Base-by-base conservation (phyloP, 306 rosid species). In the Trifolium fragiferum region DNA sequence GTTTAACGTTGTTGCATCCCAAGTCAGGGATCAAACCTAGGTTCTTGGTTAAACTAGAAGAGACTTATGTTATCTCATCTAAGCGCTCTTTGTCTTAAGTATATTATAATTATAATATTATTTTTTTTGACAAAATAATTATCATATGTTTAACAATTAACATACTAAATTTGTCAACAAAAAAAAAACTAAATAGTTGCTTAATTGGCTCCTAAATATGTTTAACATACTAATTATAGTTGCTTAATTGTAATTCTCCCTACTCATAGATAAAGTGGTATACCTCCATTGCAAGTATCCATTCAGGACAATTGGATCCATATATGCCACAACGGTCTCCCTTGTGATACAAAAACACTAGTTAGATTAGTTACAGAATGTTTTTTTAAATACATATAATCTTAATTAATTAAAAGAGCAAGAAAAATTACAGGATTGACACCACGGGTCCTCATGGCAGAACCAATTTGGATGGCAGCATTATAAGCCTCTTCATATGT, bases 281-380 rank as follows among this genome's bases (percentile, higher is more conserved):
- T 74, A 94, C 98, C 98, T 91, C 90, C 96, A 94, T 90, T 78
- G 97, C 77, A 35, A 87, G 78, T 35, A 94, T 84, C 97, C 97
- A 94, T 63, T 88, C 86, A 0, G 95, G 95, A 70, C 90, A 90
- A 81, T 92, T 94, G 72, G 95, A 86, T 19, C 97, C 96, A 57
- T 83, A 90, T 64, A 91, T 90, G 70, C 97, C 99, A 75, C 99
- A 94, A 30, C 93, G 89, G 76, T 86, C 87, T 40, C 98, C 96
- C 98, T 94, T 53, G 47, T 57, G 47, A 74, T 21, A 71, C 14
- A 58, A 64, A 72, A 49, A 7, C n/a, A 50, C 27, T 16, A 64
- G 66, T 66, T 70, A 68, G 78, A 66, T 70, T 50, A 40, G 27
- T 41, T 59, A 30, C 37, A 66, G 41, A 38, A 15, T 30, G 38